phyloP scores from a whole-genome alignment of 208 protist genomes.

The Phytomonas sp. region DNA sequence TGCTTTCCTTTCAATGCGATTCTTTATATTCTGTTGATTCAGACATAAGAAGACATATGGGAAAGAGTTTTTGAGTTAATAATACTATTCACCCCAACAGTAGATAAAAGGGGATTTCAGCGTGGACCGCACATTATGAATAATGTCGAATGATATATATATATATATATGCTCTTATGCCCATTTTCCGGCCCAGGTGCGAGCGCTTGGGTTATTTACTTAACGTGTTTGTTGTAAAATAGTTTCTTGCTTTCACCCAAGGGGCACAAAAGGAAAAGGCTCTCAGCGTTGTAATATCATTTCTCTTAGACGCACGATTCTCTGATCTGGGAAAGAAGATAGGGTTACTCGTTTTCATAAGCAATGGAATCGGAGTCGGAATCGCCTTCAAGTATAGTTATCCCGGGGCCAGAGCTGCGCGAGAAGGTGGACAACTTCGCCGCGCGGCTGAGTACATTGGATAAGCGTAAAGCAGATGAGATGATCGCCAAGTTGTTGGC shows the following conservation, averaged over 20 bases:
- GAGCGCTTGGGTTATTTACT: neutral
- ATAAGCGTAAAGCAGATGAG: conserved; percentile 71
- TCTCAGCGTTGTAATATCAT: neutral
- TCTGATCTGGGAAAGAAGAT: neutral
- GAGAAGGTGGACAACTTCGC: conserved; percentile 70
- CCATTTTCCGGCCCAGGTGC: neutral
- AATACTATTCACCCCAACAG: neutral
- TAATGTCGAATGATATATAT: neutral
- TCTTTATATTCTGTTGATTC: neutral
- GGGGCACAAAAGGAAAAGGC: neutral
- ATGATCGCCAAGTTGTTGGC: conserved; percentile 77
- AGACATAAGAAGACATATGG: neutral
- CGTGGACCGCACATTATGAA: neutral
- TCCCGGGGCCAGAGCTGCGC: conserved; percentile 73
- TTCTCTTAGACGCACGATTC: neutral
- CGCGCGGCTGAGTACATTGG: conserved; percentile 49
- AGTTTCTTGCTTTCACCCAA: neutral
- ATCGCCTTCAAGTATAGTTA: conserved; percentile 53
- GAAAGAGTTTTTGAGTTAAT: neutral
- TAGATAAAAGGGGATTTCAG: neutral
- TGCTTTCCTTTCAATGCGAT: neutral
- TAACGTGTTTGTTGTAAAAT: neutral
- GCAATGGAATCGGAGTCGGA: conserved; percentile 46
- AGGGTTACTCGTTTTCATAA: neutral
- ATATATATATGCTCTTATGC: neutral